Evolutionary conservation across 441 rosid genomes (phyloP), one percentile per base, ranked within the genome.

Genomic region (Kokia cookei): DNA sequence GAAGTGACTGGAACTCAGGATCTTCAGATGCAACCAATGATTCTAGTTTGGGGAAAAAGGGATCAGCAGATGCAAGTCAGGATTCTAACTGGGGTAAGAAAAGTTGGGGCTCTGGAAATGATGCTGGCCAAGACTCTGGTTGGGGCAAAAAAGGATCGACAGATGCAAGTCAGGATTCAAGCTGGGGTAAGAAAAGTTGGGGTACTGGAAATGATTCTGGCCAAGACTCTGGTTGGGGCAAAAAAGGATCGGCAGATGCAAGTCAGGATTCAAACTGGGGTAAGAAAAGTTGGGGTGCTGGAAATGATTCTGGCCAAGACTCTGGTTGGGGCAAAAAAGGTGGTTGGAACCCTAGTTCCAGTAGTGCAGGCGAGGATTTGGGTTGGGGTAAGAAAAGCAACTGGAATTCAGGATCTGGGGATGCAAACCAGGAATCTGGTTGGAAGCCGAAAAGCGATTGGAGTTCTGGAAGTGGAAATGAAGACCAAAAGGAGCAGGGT

Each of bases 381-480:
- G 65, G 65, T 61, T 61, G 65, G 65, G 65, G 45, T 4, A 61
- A 32, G 65, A 61, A 61, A 32, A 35, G 50, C 67, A 63, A 17
- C 67, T 63, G 67, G 67, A 63, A 37, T 37, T 63, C 67, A 37
- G 67, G 67, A 63, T 37, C 54, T 24, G 54, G 19, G 1, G 70
- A 45, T 43, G 11, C 53, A 5, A 24, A 24, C 19, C 54, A 65
- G 17, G 53, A 65, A 22, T 43, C 69, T 43, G 54, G 69, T 45
- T 65, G 69, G 69, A 65, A 43, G 45, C 53, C 11, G 12, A 65
- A 43, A 12, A 65, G 17, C 1, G 55, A 65, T 24, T 65, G 88
- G 84, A 84, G 62, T 53, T 78, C 81, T 6, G 83, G 80, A 71
- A 37, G 64, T 37, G 74, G 69, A 61, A 72, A 77, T 66, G 81